phyloP scores from a whole-genome alignment of 192 early-diverging fungal genomes.

The Funneliformis mosseae region DNA sequence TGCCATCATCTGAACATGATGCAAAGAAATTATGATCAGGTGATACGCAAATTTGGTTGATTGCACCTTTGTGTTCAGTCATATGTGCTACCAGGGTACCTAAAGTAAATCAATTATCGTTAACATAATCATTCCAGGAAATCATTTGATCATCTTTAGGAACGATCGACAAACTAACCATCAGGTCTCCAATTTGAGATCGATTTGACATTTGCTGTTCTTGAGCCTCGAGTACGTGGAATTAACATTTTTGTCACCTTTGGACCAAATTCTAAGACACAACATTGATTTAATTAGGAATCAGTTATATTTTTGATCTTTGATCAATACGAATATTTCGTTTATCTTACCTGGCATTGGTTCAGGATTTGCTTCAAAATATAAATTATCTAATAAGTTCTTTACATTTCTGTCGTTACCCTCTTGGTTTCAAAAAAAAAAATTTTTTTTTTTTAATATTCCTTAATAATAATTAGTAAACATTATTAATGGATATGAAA shows the following conservation, averaged over 20 bases:
- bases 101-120: too few species aligned
- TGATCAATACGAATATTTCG: neutral
- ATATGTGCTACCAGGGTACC: constrained; percentile 77
- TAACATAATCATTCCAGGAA: neutral
- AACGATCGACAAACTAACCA: constrained; percentile 40
- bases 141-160: too few species aligned
- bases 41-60: constrained; percentile 71
- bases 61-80: constrained; percentile 79
- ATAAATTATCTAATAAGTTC: constrained; percentile 24
- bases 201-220: constrained; percentile 40
- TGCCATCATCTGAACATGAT: constrained; percentile 83
- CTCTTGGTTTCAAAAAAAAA: neutral
- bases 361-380: constrained; percentile 19
- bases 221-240: constrained; percentile 34
- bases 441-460: neutral
- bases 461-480: neutral
- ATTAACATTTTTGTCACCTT: constrained; percentile 5
- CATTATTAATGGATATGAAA: neutral
- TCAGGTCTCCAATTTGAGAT: constrained; percentile 73
- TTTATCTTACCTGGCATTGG: constrained; percentile 28
- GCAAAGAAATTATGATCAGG: constrained; percentile 77
- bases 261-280: constrained; percentile 28
- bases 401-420: constrained; percentile 35
- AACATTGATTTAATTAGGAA: neutral
- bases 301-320: neutral